Evolutionary conservation across 169 alveolate genomes (phyloP).

Genomic region (Theileria parva): DNA sequence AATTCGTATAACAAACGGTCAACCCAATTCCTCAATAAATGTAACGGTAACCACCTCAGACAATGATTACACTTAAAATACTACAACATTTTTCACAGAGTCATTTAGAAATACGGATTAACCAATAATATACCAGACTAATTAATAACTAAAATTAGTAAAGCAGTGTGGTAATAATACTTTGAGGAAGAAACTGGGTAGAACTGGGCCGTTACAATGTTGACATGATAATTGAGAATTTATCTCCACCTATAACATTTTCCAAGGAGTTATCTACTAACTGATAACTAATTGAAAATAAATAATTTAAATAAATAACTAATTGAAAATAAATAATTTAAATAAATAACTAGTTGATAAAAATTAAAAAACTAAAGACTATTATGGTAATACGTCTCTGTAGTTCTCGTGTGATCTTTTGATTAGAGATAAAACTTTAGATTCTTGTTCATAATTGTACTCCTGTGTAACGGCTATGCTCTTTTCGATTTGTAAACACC

Average conservation of each 20-base stretch:
- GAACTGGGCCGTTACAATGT: conserved; percentile 41
- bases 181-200: conserved; percentile 56
- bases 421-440: conserved; percentile 57
- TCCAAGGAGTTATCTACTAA: not conserved
- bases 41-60: conserved; percentile 59
- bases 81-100: not conserved
- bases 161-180: not conserved
- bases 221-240: conserved; percentile 48
- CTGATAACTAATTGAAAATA: not conserved
- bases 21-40: conserved; percentile 62
- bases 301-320: too few species aligned
- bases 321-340: too few species aligned
- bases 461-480: conserved; percentile 18
- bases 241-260: conserved; percentile 32
- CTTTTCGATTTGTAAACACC: conserved; percentile 49
- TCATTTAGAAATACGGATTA: too few species aligned
- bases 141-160: too few species aligned
- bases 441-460: conserved; percentile 55
- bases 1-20: conserved; percentile 55
- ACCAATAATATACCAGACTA: too few species aligned
- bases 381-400: conserved; percentile 7
- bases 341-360: too few species aligned
- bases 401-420: conserved; percentile 53
- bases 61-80: conserved; percentile 65
- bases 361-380: too few species aligned